phyloP scores from a whole-genome alignment of 495 filamentous ascomycete species.

The Ascodesmis nigricans region DNA sequence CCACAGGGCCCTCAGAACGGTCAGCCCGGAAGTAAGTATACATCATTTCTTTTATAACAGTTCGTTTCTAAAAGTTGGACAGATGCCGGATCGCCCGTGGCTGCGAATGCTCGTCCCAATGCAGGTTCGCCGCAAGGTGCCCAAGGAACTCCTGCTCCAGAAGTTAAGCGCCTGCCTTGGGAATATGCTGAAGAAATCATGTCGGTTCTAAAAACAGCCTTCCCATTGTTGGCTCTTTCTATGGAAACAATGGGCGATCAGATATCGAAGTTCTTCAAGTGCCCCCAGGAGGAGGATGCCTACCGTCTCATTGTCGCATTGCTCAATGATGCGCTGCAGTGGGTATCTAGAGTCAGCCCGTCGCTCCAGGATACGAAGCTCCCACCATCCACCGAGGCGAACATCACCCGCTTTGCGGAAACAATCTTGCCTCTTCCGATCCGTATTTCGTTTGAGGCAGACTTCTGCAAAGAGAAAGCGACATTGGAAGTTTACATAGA shows the following conservation, averaged over 20 bases:
- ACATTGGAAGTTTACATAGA: slow-evolving; percentile 97
- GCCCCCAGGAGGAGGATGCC: slow-evolving; percentile 91
- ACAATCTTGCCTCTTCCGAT: slow-evolving; percentile 86
- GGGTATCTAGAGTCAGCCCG: slow-evolving; percentile 54
- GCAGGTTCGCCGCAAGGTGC: slow-evolving; percentile 24
- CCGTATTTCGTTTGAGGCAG: slow-evolving; percentile 77
- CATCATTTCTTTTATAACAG: neutral
- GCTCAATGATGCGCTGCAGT: slow-evolving; percentile 68
- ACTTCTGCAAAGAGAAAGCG: slow-evolving; percentile 82
- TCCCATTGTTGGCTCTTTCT: slow-evolving; percentile 81
- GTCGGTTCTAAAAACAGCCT: slow-evolving; percentile 80
- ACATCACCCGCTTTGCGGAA: slow-evolving; percentile 90
- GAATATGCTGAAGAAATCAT: slow-evolving; percentile 91
- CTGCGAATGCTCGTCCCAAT: slow-evolving; percentile 18
- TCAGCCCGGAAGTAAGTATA: too few relatives aligned
- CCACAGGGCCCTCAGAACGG: too few relatives aligned
- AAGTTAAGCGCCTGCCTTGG: slow-evolving; percentile 60
- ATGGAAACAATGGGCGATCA: slow-evolving; percentile 99
- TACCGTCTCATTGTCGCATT: slow-evolving; percentile 94
- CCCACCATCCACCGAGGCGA: slow-evolving; percentile 70
- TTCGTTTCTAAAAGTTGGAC: slow-evolving; percentile 6
- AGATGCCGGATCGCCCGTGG: slow-evolving; percentile 18
- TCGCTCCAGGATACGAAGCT: slow-evolving; percentile 85
- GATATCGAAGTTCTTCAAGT: slow-evolving; percentile 96
- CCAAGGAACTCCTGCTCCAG: slow-evolving; percentile 16